phyloP scores from a whole-genome alignment of 441 rosid genomes.

The Gossypium lobatum region DNA sequence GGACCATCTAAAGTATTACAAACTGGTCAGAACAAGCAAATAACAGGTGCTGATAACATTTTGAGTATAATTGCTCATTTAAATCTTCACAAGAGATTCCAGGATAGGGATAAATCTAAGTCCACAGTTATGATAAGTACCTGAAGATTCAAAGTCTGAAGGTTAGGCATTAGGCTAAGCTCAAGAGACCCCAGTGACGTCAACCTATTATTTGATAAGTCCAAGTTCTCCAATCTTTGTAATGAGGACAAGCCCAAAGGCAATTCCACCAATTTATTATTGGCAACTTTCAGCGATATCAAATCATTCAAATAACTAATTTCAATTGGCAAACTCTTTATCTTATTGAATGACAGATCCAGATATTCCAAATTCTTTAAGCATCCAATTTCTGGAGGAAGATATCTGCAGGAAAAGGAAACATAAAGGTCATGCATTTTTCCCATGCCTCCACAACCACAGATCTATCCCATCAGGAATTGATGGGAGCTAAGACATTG shows the following conservation, averaged over 20 bases:
- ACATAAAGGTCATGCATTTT: slow-evolving; percentile 14
- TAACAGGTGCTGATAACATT: not conserved
- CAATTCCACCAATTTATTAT: slow-evolving; percentile 74
- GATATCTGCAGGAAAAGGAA: slow-evolving; percentile 50
- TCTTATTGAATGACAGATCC: slow-evolving; percentile 90
- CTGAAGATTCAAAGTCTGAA: slow-evolving; percentile 75
- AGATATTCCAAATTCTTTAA: slow-evolving; percentile 63
- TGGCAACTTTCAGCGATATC: slow-evolving; percentile 66
- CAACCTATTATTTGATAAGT: slow-evolving; percentile 79
- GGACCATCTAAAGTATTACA: not conserved
- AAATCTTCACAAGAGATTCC: not conserved
- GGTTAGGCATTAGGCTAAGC: slow-evolving; percentile 58
- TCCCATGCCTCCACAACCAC: not conserved
- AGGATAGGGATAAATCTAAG: not conserved
- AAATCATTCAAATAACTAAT: slow-evolving; percentile 57
- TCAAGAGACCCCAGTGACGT: slow-evolving; percentile 66
- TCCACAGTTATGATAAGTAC: slow-evolving; percentile 33
- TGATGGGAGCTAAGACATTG: not conserved
- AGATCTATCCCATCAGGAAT: not conserved
- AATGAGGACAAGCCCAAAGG: slow-evolving; percentile 53
- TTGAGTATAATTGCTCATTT: not conserved
- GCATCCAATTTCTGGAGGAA: slow-evolving; percentile 96
- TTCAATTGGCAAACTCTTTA: slow-evolving; percentile 76
- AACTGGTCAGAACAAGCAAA: not conserved
- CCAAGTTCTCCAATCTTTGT: slow-evolving; percentile 72